Percentiles rank a stretch among this genome's conserved stretches.
phyloP scores from a whole-genome alignment of 306 rosid genomes.

The Trifolium fragiferum region DNA sequence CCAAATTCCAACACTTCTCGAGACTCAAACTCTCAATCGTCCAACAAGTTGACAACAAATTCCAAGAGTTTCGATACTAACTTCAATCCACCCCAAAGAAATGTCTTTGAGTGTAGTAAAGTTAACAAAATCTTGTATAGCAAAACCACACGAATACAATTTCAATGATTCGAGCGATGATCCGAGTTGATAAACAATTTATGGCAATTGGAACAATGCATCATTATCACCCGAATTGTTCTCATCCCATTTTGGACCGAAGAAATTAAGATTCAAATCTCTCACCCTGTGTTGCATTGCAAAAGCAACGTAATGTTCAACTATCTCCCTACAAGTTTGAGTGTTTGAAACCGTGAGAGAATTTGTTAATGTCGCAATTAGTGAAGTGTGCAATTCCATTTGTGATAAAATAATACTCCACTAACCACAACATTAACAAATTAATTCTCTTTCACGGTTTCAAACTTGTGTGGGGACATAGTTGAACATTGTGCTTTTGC shows the following conservation, averaged over 20 bases:
- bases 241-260: not conserved
- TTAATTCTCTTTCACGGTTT: no score
- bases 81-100: conserved; percentile 32
- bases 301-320: no score
- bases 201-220: conserved; percentile 19
- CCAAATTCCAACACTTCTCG: conserved; percentile 26
- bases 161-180: conserved; percentile 10
- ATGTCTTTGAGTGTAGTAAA: conserved; percentile 37
- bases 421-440: no score
- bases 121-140: not conserved
- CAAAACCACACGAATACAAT: conserved; percentile 37
- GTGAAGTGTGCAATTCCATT: no score
- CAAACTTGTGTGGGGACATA: no score
- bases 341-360: no score
- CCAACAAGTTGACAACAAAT: not conserved
- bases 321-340: no score
- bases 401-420: no score
- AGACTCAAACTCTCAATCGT: conserved; percentile 35
- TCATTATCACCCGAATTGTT: rapidly evolving
- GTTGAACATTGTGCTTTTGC: no score
- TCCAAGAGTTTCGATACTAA: not conserved
- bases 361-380: no score
- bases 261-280: conserved; percentile 35
- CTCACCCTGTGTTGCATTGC: not conserved
- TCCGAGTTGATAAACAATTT: not conserved